These are phyloP conservation scores for Stylonectria norvegica DNA, from an alignment of 2,329 filamentous ascomycete genomes.

Conservation along the genomic window DNA sequence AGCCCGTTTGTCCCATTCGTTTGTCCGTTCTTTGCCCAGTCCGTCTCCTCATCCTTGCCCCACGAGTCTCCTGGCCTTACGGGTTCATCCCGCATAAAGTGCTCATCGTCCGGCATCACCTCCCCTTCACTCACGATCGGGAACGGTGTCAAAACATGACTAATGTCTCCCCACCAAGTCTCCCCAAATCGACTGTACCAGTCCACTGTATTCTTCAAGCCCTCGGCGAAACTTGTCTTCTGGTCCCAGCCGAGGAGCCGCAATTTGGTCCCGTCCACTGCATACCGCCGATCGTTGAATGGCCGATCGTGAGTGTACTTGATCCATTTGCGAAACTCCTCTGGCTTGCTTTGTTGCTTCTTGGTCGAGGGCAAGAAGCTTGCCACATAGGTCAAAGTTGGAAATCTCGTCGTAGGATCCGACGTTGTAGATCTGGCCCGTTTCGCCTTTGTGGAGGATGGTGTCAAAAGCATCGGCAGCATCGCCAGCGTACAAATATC, in stretches of 20 bases:
- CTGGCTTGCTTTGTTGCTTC: slow-evolving; percentile 47
- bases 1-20: no score
- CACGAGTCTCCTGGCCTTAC: slow-evolving; percentile 22
- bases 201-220: slow-evolving; percentile 60
- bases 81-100: slow-evolving; percentile 34
- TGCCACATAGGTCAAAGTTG: slow-evolving; percentile 65
- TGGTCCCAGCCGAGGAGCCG: slow-evolving; percentile 66
- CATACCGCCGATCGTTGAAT: slow-evolving; percentile 73
- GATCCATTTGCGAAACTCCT: slow-evolving; percentile 61
- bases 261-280: slow-evolving; percentile 67
- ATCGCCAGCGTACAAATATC: slow-evolving; percentile 76
- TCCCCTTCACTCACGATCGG: slow-evolving; percentile 57
- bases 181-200: slow-evolving; percentile 68
- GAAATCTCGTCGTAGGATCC: slow-evolving; percentile 75
- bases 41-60: slow-evolving; percentile 10
- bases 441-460: slow-evolving; percentile 71
- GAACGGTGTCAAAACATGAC: slow-evolving; percentile 65
- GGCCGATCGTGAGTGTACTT: slow-evolving; percentile 75
- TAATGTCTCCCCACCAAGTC: slow-evolving; percentile 70
- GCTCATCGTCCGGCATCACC: slow-evolving; percentile 49
- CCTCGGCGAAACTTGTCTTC: slow-evolving; percentile 61
- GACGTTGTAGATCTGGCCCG: slow-evolving; percentile 80
- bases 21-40: not conserved
- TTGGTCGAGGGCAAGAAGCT: slow-evolving; percentile 62
- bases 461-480: slow-evolving; percentile 80